Percentiles rank a stretch among this genome's conserved stretches.
These are phyloP conservation scores for Boletus eberwhitei DNA, from an alignment of 768 basidiomycete genomes.

Conservation along the genomic window DNA sequence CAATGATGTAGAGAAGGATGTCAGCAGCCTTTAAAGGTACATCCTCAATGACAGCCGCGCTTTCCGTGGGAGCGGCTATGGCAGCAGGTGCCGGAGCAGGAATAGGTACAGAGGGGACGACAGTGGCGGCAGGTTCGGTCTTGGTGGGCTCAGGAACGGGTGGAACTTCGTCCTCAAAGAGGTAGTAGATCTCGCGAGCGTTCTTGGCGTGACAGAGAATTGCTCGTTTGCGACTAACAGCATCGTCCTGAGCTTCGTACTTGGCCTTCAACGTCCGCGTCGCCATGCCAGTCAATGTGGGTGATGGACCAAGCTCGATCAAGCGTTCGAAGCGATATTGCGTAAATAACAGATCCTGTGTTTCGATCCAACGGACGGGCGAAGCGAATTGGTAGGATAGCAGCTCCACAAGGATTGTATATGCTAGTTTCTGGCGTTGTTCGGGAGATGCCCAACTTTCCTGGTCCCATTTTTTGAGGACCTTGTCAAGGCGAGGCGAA, in stretches of 20 bases:
- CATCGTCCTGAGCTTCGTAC: conserved; percentile 88
- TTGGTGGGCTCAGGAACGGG: conserved; percentile 24
- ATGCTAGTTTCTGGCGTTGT: conserved; percentile 91
- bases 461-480: conserved; percentile 91
- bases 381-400: conserved; percentile 98
- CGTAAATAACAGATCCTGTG: conserved; percentile 90
- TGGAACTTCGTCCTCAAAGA: conserved; percentile 82
- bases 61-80: conserved; percentile 50
- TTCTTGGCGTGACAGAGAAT: conserved; percentile 96
- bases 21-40: conserved; percentile 89
- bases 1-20: conserved; percentile 82
- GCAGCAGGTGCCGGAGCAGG: conserved; percentile 42
- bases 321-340: conserved; percentile 87
- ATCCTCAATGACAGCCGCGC: conserved; percentile 79
- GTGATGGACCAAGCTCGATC: conserved; percentile 94
- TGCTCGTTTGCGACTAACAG: conserved; percentile 68
- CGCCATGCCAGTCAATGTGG: conserved; percentile 95
- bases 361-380: conserved; percentile 99
- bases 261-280: conserved; percentile 87
- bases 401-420: conserved; percentile 94
- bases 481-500: conserved; percentile 91
- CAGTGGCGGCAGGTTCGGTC: conserved; percentile 35
- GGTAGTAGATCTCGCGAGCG: conserved; percentile 95
- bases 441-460: conserved; percentile 80
- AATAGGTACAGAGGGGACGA: conserved; percentile 39